Base-by-base conservation (phyloP, 2,329 filamentous ascomycete genomes). In the Diaporthe nobilis region DNA sequence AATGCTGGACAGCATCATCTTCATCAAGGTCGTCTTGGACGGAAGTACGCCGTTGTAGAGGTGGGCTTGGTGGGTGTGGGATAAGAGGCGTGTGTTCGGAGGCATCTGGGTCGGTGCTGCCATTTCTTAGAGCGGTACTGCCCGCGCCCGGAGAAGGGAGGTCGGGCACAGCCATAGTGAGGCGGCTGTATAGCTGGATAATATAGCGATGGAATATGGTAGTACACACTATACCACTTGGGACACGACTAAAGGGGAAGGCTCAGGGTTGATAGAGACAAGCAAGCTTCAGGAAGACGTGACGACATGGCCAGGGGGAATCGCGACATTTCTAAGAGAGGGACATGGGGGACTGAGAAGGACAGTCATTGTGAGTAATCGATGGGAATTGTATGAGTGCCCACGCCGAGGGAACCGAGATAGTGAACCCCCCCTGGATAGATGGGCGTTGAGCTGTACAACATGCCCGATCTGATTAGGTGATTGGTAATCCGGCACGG, bases 61-160 rank as follows among this genome's bases (percentile, higher is more conserved):
- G 47, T 22, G 47, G 47, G 22, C 63, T n/a, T 9, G 47, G 31
- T n/a, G 47, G 20, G 31, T n/a, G 31, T 22, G 72, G 72, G 25
- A 83, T 77, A 8, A 83, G 78, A 6, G 82, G 82, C 7, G 82
- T 82, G 60, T 78, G 67, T 70, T 83, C 82, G 7, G 79, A 76
- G 9, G 77, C 80, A 39, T 28, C 75, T n/a, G 61, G 60, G 20
- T 37, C 13, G 6, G 73, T 72, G 22, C 68, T 60, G 37, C 31
- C 53, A 17, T 75, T 44, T 4, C 15, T 49, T 61, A 70, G 53
- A 3, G 73, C 73, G 15, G 47, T 28, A 13, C 67, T 61, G 53
- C 37, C 67, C 37, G 34, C 39, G 39, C 58, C 70, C n/a, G 13
- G 20, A 8, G 44, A 51, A 37, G 25, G 49, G 65, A 65, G 25